Conservation (phyloP, 352 stramenopile species). For the Globisporangium middletonii region DNA sequence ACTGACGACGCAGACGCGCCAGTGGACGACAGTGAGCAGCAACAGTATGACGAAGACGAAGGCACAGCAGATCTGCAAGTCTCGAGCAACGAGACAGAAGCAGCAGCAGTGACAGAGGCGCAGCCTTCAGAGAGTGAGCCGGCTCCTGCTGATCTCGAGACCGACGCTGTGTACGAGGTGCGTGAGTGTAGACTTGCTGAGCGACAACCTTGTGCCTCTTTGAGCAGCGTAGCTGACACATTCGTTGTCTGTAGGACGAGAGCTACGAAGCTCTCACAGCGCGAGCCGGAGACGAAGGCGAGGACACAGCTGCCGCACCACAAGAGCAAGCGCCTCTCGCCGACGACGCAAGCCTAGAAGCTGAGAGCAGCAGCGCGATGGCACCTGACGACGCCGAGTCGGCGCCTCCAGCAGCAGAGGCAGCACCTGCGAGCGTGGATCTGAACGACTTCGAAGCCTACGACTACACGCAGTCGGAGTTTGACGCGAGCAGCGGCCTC, state of each 20-base stretch:
- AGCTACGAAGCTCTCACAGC: not conserved
- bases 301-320: not conserved
- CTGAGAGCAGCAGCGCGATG: too few species aligned
- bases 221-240: too few species aligned
- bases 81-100: too few species aligned
- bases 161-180: not conserved
- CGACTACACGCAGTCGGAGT: slow-evolving; percentile 15
- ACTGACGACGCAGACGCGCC: too few species aligned
- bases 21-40: too few species aligned
- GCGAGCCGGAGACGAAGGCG: not conserved
- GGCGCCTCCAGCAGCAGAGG: not conserved
- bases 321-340: not conserved
- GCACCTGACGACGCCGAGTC: not conserved
- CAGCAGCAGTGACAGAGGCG: too few species aligned
- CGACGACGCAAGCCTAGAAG: not conserved
- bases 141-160: not conserved
- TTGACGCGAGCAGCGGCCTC: slow-evolving; percentile 19
- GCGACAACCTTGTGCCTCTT: not conserved
- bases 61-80: too few species aligned
- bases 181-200: too few species aligned
- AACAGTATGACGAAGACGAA: too few species aligned
- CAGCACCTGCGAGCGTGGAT: not conserved
- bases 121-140: too few species aligned
- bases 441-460: slow-evolving; percentile 20
- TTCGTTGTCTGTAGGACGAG: not conserved